These are phyloP conservation scores for Calonectria hongkongensis DNA, from an alignment of 2,329 filamentous ascomycete species.

Conservation along the genomic window DNA sequence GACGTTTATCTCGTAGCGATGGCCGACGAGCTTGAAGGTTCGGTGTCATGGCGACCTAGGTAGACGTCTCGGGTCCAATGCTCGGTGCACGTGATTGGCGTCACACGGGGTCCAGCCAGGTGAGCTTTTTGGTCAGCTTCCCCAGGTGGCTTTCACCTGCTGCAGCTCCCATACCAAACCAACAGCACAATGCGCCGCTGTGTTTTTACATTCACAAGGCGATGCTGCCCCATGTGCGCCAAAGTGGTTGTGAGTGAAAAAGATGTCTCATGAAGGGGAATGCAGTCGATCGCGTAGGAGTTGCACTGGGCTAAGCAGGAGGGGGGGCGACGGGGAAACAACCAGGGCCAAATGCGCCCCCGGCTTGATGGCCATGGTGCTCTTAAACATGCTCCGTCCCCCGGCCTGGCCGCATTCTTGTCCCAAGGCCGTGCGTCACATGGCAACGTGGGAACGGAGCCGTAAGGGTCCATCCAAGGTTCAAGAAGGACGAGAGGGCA, in stretches of 20 bases:
- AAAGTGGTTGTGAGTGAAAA: constrained; percentile 20
- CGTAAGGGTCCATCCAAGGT: constrained; percentile 45
- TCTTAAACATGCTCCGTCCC: constrained; percentile 46
- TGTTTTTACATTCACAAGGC: constrained; percentile 30
- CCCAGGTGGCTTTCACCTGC: constrained; percentile 25
- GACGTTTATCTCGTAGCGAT: constrained; percentile 63
- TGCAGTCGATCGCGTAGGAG: not conserved
- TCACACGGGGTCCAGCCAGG: constrained; percentile 48
- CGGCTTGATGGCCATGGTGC: constrained; percentile 36
- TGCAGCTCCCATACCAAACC: constrained; percentile 27
- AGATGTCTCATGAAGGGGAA: constrained; percentile 10
- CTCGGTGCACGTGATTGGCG: constrained; percentile 54
- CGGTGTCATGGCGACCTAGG: constrained; percentile 49
- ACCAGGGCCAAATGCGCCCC: constrained; percentile 35
- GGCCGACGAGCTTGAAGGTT: constrained; percentile 61
- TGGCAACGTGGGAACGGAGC: constrained; percentile 41
- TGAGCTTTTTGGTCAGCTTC: constrained; percentile 35
- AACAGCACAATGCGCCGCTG: not conserved
- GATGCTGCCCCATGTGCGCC: constrained; percentile 29
- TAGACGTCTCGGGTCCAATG: constrained; percentile 38
- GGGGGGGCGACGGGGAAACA: constrained; percentile 6
- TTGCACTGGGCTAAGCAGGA: constrained; percentile 9
- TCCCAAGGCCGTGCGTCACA: constrained; percentile 42
- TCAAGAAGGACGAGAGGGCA: constrained; percentile 47
- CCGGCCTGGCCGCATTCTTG: constrained; percentile 40